Base-by-base conservation (phyloP, 495 filamentous ascomycete genomes). In the Penicillium macrosclerotiorum region DNA sequence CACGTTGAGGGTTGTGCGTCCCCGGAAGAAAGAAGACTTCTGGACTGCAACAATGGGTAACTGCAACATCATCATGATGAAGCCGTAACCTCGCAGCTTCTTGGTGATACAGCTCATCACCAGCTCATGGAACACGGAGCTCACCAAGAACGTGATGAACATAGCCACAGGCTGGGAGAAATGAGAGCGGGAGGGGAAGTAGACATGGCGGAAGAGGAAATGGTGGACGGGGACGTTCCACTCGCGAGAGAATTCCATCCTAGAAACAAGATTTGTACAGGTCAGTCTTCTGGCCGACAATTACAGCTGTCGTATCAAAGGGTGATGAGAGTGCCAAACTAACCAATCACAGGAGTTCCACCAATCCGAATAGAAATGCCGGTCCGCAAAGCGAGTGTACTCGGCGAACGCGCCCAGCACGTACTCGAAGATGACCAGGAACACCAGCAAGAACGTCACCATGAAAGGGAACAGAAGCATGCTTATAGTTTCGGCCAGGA, bases 221-320 rank as follows among this genome's bases (percentile, higher is more conserved):
- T 91, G 86, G 73, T 98, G 94, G n/a, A 98, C 93, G 36, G 93
- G 93, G 32, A 95, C 83, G 62, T 98, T 98, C 93, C 93, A 98
- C 72, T 97, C 90, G 43, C 93, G 79, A 14, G 86, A 91, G 67
- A 98, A 98, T 65, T 98, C 93, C 46, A 98, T 84, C 91, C 90
- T 76, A 7, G n/a, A n/a, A n/a, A n/a, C n/a, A n/a, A n/a, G n/a
- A n/a, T n/a, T n/a, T n/a, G n/a, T n/a, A n/a, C n/a, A n/a, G n/a
- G n/a, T n/a, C n/a, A n/a, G n/a, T n/a, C n/a, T n/a, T n/a, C n/a
- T n/a, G n/a, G n/a, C n/a, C n/a, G n/a, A n/a, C n/a, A n/a, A n/a
- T n/a, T n/a, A n/a, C n/a, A n/a, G n/a, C n/a, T 9, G 12, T 20
- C 8, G 2, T 7, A 19, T 9, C 0, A 16, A 23, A n/a, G 27